Evolutionary conservation across 2,329 filamentous ascomycete species (phyloP), one percentile per base, ranked within the genome.

Genomic region (Claviceps sorghi): DNA sequence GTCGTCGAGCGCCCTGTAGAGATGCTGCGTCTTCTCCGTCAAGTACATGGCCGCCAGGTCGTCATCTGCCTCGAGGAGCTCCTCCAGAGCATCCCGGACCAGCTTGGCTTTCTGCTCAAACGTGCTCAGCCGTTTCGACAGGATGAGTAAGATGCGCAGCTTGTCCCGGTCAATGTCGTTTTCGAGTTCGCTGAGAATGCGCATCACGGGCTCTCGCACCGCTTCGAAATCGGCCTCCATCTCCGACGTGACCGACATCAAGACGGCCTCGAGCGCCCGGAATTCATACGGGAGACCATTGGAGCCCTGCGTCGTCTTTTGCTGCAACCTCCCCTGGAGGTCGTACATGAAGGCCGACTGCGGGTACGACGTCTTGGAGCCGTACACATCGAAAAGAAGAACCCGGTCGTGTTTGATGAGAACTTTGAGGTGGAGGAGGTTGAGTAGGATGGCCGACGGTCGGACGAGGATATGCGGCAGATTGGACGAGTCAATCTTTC

Each of bases 291-390:
- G 88, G 5, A 98, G 75, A 2, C 80, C 78, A 38, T 76, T 78
- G 17, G 79, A 76, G n/a, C 72, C 69, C 1, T 76, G 72, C 2
- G 57, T 48, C 15, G 64, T 59, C 65, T 89, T 91, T 63, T 95
- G 88, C 57, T 88, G 84, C 45, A 98, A 74, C 65, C 95, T 95
- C 13, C 88, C 88, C 66, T 97, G 89, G 21, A 98, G 72, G 63
- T 97, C 93, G 69, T 97, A 96, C 81, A 98, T 95, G 71, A 98
- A 98, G 15, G 93, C 81, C 4, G 89, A 95, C 66, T 97, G 93
- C 34, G 91, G 89, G 62, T 96, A 95, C 0, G 89, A 94, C 59
- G 94, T 88, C 54, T 88, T 90, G 42, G 88, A 93, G 32, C 93
- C 93, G 68, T 95, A 97, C 15, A 93, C 88, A 62, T 97, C 93